These are phyloP conservation scores for Penicillium mononematosum DNA, from an alignment of 495 filamentous ascomycete species.

Conservation along the genomic window DNA sequence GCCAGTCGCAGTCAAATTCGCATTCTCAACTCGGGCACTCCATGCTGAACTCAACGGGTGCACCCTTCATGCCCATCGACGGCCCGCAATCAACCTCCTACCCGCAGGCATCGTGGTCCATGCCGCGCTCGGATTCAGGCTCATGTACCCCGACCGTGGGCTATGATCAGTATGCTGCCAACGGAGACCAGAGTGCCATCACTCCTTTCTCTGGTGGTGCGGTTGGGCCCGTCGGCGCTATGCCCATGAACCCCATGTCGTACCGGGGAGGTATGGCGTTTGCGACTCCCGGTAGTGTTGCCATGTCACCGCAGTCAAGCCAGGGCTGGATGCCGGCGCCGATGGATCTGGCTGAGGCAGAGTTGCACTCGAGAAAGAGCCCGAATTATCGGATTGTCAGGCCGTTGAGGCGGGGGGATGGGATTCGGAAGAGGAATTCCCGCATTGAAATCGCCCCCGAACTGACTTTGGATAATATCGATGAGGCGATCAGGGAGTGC, in stretches of 20 bases:
- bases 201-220: conserved; percentile 54
- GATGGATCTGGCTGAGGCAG: conserved; percentile 56
- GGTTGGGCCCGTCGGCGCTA: conserved; percentile 49
- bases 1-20: conserved; percentile 40
- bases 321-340: conserved; percentile 62
- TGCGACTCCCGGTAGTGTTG: conserved; percentile 45
- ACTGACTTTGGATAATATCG: conserved; percentile 91
- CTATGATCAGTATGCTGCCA: conserved; percentile 64
- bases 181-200: conserved; percentile 57
- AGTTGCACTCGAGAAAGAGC: conserved; percentile 70
- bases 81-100: conserved; percentile 43
- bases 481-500: conserved; percentile 83
- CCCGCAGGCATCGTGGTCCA: conserved; percentile 48
- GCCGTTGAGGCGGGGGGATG: conserved; percentile 76
- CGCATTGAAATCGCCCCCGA: conserved; percentile 96
- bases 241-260: conserved; percentile 48
- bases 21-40: conserved; percentile 41
- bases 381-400: conserved; percentile 77
- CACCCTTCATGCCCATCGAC: conserved; percentile 60
- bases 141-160: conserved; percentile 59
- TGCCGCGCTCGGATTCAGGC: conserved; percentile 47
- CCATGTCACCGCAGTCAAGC: conserved; percentile 61
- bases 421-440: conserved; percentile 99
- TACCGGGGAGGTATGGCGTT: conserved; percentile 42
- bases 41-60: conserved; percentile 39